phyloP scores from a whole-genome alignment of 148 eudicot genomes.

The Tetragonia tetragonoides region DNA sequence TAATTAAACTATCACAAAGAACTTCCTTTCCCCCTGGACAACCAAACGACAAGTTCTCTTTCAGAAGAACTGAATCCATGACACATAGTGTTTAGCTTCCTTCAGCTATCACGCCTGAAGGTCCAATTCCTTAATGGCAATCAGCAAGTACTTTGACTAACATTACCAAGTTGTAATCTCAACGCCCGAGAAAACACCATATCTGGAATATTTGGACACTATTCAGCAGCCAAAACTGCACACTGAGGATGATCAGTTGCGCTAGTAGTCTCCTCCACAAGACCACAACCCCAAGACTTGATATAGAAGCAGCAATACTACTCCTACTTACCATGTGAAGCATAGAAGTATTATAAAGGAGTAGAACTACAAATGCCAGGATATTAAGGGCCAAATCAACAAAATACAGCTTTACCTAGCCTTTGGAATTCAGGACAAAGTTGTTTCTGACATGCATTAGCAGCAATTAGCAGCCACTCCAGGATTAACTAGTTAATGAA shows the following conservation, averaged over 20 bases:
- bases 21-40: no score
- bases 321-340: constrained; percentile 4
- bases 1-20: no score
- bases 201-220: no score
- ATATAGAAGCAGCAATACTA: neutral
- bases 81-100: neutral
- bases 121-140: neutral
- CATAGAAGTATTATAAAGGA: neutral
- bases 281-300: constrained; percentile 1
- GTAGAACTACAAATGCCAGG: neutral
- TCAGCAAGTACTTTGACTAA: neutral
- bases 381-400: neutral
- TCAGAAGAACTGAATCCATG: neutral
- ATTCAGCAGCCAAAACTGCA: neutral
- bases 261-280: neutral
- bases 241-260: neutral
- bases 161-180: constrained; percentile 6
- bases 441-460: neutral
- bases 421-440: neutral
- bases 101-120: neutral
- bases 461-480: neutral
- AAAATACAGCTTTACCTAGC: constrained; percentile 8
- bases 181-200: neutral
- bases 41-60: neutral
- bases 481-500: neutral